These are phyloP conservation scores for Colletotrichum spinosum DNA, from an alignment of 2,329 filamentous ascomycete species.

Conservation along the genomic window DNA sequence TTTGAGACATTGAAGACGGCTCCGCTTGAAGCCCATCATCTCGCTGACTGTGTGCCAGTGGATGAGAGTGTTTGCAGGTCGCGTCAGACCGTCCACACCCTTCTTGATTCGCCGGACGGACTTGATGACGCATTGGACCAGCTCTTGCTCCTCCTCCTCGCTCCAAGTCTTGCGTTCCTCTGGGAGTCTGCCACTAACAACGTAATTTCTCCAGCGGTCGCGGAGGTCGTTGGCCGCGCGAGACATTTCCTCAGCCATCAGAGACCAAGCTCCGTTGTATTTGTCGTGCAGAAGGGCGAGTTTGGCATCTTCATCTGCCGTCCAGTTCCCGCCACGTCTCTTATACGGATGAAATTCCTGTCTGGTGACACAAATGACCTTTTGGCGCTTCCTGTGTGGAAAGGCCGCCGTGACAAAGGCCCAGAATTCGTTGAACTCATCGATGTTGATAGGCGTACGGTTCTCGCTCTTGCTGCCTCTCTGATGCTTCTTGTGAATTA, in stretches of 20 bases:
- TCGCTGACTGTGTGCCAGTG: conserved; percentile 75
- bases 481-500: conserved; percentile 48
- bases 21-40: conserved; percentile 71
- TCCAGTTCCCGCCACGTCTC: conserved; percentile 69
- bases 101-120: conserved; percentile 62
- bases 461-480: conserved; percentile 45
- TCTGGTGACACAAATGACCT: conserved; percentile 67
- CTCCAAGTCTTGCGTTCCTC: conserved; percentile 67
- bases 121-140: conserved; percentile 65
- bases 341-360: conserved; percentile 75
- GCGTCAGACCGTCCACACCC: conserved; percentile 47
- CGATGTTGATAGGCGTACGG: conserved; percentile 46
- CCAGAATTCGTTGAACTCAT: conserved; percentile 61
- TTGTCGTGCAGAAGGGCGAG: conserved; percentile 59
- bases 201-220: conserved; percentile 77
- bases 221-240: conserved; percentile 74
- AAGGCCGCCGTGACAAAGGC: conserved; percentile 58
- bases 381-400: conserved; percentile 63
- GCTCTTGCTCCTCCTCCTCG: conserved; percentile 66
- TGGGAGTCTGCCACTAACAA: conserved; percentile 66
- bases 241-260: conserved; percentile 71
- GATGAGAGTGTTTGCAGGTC: conserved; percentile 58
- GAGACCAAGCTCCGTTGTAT: conserved; percentile 69
- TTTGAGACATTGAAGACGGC: conserved; percentile 73
- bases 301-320: conserved; percentile 66